Evolutionary conservation across 371 early-diverging fungal genomes (phyloP).

Genomic region (Homolaphlyctis polyrhiza): DNA sequence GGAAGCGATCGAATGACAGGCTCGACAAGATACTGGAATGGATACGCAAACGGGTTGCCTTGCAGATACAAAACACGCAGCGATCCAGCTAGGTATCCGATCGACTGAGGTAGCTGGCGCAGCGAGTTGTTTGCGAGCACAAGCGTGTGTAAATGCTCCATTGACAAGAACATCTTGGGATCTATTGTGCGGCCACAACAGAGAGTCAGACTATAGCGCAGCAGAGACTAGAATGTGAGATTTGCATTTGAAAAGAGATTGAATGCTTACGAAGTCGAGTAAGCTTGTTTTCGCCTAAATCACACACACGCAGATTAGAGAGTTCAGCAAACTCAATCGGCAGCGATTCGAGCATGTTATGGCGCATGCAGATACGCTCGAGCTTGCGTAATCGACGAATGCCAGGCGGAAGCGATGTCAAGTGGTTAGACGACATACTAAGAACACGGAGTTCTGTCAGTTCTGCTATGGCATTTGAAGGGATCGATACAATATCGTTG

Average conservation of each 20-base stretch:
- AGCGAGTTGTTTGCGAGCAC: conserved; percentile 38
- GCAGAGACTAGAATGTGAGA: background rate
- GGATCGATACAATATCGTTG: conserved; percentile 16
- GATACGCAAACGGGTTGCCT: conserved; percentile 36
- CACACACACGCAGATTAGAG: conserved; percentile 33
- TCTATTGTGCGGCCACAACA: conserved; percentile 4
- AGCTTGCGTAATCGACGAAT: conserved; percentile 23
- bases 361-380: conserved; percentile 17
- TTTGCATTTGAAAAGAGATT: background rate
- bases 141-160: conserved; percentile 18
- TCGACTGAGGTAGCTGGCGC: conserved; percentile 27
- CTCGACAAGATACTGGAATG: conserved; percentile 18
- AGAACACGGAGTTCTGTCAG: conserved; percentile 38
- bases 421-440: conserved; percentile 53
- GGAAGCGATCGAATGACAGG: conserved; percentile 14
- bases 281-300: conserved; percentile 22
- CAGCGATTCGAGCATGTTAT: conserved; percentile 15
- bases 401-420: conserved; percentile 43
- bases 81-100: conserved; percentile 20
- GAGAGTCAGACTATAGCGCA: background rate
- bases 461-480: conserved; percentile 7
- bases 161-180: conserved; percentile 11
- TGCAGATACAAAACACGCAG: conserved; percentile 28
- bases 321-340: conserved; percentile 20
- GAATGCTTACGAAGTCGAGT: conserved; percentile 14